These are phyloP conservation scores for Clarireedia homoeocarpa DNA, from an alignment of 2,329 filamentous ascomycete genomes.

Conservation along the genomic window DNA sequence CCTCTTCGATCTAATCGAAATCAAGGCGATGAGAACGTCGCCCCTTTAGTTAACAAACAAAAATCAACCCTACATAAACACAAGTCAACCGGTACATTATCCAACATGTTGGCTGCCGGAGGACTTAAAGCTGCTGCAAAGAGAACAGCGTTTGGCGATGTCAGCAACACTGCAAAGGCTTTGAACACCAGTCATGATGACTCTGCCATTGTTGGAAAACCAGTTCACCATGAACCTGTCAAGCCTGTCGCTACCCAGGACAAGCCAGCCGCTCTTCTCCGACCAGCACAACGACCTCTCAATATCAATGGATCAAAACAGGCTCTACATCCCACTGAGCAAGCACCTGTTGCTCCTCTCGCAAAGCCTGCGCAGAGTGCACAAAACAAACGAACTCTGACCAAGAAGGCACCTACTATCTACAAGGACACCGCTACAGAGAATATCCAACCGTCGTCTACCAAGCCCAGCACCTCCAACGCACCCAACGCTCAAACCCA, in stretches of 20 bases:
- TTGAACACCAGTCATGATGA: constrained; percentile 46
- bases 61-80: constrained; percentile 56
- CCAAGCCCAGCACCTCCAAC: constrained; percentile 21
- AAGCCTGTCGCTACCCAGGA: constrained; percentile 27
- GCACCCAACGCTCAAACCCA: constrained; percentile 25
- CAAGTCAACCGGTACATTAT: constrained; percentile 66
- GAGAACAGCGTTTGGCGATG: constrained; percentile 72
- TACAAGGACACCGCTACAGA: constrained; percentile 43
- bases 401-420: constrained; percentile 44
- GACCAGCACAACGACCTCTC: constrained; percentile 55
- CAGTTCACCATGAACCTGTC: constrained; percentile 19
- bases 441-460: constrained; percentile 18
- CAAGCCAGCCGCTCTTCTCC: constrained; percentile 40
- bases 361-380: constrained; percentile 27
- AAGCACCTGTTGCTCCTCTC: constrained; percentile 7
- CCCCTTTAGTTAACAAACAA: constrained; percentile 43
- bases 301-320: constrained; percentile 19
- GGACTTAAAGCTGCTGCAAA: constrained; percentile 60
- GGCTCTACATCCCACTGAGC: constrained; percentile 4
- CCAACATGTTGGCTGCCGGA: constrained; percentile 41
- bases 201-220: constrained; percentile 40
- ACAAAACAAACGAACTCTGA: constrained; percentile 32
- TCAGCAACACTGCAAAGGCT: constrained; percentile 57
- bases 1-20: constrained; percentile 49
- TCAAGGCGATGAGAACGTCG: constrained; percentile 63